These are phyloP conservation scores for Mariannaea sp. DNA, from an alignment of 2,329 filamentous ascomycete genomes.

Conservation along the genomic window DNA sequence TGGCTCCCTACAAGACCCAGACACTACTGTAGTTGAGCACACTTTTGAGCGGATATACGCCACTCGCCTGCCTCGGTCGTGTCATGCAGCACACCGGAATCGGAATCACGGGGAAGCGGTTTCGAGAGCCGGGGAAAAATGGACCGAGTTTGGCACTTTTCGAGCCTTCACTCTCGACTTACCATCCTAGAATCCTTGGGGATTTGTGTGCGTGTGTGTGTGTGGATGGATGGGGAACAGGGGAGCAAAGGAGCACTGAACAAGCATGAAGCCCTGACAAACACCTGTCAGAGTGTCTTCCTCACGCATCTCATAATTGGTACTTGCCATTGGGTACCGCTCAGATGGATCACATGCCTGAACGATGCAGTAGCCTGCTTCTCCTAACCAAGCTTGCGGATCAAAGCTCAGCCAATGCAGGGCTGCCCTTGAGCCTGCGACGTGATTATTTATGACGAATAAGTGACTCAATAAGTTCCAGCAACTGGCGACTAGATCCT, in stretches of 20 bases:
- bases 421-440: neutral
- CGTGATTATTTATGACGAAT: conserved; percentile 7
- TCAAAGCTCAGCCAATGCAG: conserved; percentile 2
- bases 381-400: conserved; percentile 11
- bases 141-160: conserved; percentile 16
- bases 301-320: conserved; percentile 16
- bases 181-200: conserved; percentile 10
- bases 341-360: conserved; percentile 33
- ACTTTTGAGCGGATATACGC: conserved; percentile 23
- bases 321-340: conserved; percentile 32
- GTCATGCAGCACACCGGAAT: conserved; percentile 34
- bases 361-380: conserved; percentile 18
- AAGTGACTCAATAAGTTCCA: neutral
- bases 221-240: neutral
- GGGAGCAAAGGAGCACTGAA: too few relatives aligned
- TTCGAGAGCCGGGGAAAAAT: conserved; percentile 26
- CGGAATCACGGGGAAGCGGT: conserved; percentile 25
- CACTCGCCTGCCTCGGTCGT: conserved; percentile 27
- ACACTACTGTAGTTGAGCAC: conserved; percentile 9
- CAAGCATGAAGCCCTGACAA: neutral
- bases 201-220: too few relatives aligned
- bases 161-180: conserved; percentile 8
- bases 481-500: conserved; percentile 2
- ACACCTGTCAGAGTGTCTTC: conserved; percentile 2
- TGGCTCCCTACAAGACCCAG: conserved; percentile 14